A percentile compares a stretch with the other conserved stretches of the same genome.
Evolutionary conservation across 2,329 filamentous ascomycete genomes (phyloP).

Genomic region (Botrytis elliptica): DNA sequence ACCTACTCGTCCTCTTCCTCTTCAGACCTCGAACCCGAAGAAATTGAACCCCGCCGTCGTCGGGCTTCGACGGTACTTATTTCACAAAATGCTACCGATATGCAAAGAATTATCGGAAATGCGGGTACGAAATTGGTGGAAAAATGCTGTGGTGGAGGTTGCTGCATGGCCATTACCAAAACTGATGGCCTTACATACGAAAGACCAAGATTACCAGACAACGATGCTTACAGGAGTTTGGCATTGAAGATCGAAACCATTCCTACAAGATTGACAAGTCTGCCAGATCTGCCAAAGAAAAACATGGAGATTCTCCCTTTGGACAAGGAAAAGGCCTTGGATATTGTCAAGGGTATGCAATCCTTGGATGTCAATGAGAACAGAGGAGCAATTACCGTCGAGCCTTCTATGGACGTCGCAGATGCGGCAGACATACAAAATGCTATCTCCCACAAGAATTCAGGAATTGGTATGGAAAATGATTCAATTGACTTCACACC

Average conservation of each 20-base stretch:
- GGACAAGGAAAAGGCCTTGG: conserved; percentile 41
- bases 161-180: conserved; percentile 53
- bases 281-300: conserved; percentile 71
- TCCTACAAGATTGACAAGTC: conserved; percentile 68
- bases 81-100: conserved; percentile 60
- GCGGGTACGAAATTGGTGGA: conserved; percentile 60
- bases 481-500: conserved; percentile 39
- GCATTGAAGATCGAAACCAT: conserved; percentile 74
- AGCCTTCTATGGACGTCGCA: conserved; percentile 25
- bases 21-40: conserved; percentile 48
- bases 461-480: conserved; percentile 44
- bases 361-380: neutral
- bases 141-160: conserved; percentile 64
- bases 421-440: conserved; percentile 5
- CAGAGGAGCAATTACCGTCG: conserved; percentile 4
- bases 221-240: conserved; percentile 79
- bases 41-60: conserved; percentile 49
- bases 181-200: conserved; percentile 53
- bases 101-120: conserved; percentile 63
- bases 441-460: conserved; percentile 47
- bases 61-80: conserved; percentile 70
- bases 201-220: conserved; percentile 64
- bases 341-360: neutral
- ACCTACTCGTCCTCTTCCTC: conserved; percentile 63
- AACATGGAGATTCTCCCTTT: conserved; percentile 69